These are phyloP conservation scores for Candida michaelii DNA, from an alignment of 805 yeast genomes.

Conservation along the genomic window DNA sequence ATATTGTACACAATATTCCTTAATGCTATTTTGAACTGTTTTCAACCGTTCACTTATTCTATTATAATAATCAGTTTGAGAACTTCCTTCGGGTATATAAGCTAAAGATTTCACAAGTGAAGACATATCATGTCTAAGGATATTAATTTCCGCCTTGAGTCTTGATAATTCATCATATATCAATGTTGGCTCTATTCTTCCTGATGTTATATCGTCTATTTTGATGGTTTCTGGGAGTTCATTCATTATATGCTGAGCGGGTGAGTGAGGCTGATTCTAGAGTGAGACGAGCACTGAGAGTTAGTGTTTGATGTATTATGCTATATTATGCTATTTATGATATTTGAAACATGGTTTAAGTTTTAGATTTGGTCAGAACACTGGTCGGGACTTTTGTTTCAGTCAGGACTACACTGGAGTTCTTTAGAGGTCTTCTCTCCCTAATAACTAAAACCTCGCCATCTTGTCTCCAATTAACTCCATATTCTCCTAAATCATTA, in stretches of 20 bases:
- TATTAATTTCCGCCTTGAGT: conserved; percentile 41
- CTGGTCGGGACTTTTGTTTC: too few species aligned
- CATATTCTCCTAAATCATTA: conserved; percentile 20
- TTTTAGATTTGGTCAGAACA: too few species aligned
- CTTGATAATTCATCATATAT: conserved; percentile 47
- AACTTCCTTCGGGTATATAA: conserved; percentile 28
- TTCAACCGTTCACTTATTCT: conserved; percentile 36
- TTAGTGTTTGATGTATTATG: too few species aligned
- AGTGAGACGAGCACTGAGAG: neutral
- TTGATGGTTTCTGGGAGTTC: conserved; percentile 34
- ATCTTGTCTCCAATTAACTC: conserved; percentile 32
- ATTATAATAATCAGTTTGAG: conserved; percentile 39
- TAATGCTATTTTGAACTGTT: conserved; percentile 38
- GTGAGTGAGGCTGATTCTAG: neutral
- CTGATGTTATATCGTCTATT: conserved; percentile 46
- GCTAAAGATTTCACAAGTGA: conserved; percentile 38
- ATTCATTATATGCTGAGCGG: neutral
- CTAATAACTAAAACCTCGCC: conserved; percentile 24
- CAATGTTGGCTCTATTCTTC: conserved; percentile 36
- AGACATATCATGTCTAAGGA: conserved; percentile 42
- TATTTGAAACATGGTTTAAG: too few species aligned
- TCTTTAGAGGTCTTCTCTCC: conserved; percentile 1
- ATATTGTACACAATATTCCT: conserved; percentile 44
- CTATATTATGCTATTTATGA: neutral
- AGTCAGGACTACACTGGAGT: too few species aligned